Conservation (phyloP, 2,329 filamentous ascomycete genomes). For the Blastomyces gilchristii region DNA sequence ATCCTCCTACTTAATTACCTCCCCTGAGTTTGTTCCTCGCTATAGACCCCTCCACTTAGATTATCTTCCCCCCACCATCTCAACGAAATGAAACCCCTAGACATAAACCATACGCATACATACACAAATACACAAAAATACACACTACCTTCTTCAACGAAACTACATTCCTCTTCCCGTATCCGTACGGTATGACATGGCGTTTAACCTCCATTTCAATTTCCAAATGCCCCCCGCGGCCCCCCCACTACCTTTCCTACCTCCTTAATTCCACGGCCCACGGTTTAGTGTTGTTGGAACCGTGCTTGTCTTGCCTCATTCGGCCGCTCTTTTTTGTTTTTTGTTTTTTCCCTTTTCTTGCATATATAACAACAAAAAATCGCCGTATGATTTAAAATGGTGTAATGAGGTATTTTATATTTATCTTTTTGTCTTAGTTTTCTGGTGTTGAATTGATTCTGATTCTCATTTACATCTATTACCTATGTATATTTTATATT, state of each 20-base stretch:
- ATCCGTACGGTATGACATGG: neutral
- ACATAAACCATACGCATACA: neutral
- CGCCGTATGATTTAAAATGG: neutral
- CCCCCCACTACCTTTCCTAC: neutral
- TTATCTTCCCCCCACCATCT: neutral
- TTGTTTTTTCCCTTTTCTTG: neutral
- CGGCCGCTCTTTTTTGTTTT: neutral
- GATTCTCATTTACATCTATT: neutral
- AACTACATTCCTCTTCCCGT: neutral
- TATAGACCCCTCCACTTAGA: neutral
- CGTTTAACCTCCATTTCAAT: conserved; percentile 5
- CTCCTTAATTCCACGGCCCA: neutral
- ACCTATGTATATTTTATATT: neutral
- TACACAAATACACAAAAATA: neutral
- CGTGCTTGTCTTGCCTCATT: neutral
- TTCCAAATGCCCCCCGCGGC: no score
- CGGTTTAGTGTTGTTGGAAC: neutral
- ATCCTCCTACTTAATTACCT: neutral
- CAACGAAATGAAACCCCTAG: neutral
- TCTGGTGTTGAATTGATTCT: neutral
- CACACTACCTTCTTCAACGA: neutral
- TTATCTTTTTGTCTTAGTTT: neutral
- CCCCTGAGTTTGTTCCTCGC: neutral
- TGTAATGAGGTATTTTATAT: neutral
- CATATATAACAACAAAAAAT: neutral